A percentile compares a stretch with the other conserved stretches of the same genome.
These are phyloP conservation scores for Raffaelea deltoideospora DNA, from an alignment of 2,329 filamentous ascomycete species.

Conservation along the genomic window DNA sequence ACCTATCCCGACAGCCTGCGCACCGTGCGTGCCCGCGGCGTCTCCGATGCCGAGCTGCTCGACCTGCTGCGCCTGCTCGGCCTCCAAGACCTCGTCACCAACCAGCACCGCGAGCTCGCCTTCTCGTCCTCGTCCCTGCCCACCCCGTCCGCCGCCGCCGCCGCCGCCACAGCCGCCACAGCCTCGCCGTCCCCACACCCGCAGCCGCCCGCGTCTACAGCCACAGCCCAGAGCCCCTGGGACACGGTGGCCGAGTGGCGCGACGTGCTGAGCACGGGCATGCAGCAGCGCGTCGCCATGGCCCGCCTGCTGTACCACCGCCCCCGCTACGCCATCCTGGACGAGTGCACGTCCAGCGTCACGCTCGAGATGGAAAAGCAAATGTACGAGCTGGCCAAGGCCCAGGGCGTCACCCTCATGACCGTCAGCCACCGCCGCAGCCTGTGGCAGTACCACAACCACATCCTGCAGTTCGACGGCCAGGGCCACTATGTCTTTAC, in stretches of 20 bases:
- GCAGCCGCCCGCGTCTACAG: slow-evolving; percentile 17
- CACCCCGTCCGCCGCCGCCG: too few species aligned
- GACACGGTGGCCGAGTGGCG: slow-evolving; percentile 95
- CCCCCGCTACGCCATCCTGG: slow-evolving; percentile 85
- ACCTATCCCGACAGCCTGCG: slow-evolving; percentile 86
- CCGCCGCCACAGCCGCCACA: slow-evolving; percentile 12
- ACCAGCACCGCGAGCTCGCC: slow-evolving; percentile 27
- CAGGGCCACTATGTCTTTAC: slow-evolving; percentile 88
- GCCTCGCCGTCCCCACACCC: background rate
- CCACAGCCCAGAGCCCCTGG: too few species aligned
- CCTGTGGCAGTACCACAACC: slow-evolving; percentile 91
- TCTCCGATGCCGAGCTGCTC: slow-evolving; percentile 68
- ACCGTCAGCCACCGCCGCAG: slow-evolving; percentile 85
- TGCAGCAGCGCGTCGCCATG: slow-evolving; percentile 96
- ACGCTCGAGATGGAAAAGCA: slow-evolving; percentile 86
- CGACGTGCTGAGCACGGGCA: slow-evolving; percentile 77
- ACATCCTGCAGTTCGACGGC: slow-evolving; percentile 92
- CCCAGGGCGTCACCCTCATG: slow-evolving; percentile 85
- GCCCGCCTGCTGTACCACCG: slow-evolving; percentile 87
- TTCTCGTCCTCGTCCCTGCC: too few species aligned
- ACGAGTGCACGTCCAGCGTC: slow-evolving; percentile 93
- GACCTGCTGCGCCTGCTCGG: slow-evolving; percentile 65
- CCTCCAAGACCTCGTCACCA: slow-evolving; percentile 67
- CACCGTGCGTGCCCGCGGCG: slow-evolving; percentile 71
- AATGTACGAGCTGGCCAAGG: slow-evolving; percentile 96